A percentile compares a stretch with the other conserved stretches of the same genome.
These are phyloP conservation scores for Articulospora tetracladia DNA, from an alignment of 495 filamentous ascomycete genomes.

Conservation along the genomic window DNA sequence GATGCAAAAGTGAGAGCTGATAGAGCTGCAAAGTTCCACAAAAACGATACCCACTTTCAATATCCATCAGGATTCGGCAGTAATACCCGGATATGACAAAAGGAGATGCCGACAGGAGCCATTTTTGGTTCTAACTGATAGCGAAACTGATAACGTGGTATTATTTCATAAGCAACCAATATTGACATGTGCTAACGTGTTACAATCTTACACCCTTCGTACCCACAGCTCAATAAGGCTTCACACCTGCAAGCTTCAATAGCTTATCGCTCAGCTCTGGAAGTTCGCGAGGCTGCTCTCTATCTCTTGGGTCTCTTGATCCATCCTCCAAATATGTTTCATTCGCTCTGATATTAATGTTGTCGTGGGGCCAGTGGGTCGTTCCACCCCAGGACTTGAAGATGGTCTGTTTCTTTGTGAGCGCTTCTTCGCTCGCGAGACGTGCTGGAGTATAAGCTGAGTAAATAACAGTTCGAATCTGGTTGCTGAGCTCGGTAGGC, in stretches of 20 bases:
- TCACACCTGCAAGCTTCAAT: constrained; percentile 16
- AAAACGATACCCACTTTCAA: too few relatives aligned
- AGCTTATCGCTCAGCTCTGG: constrained; percentile 13
- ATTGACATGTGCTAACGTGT: too few relatives aligned
- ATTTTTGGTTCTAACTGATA: too few relatives aligned
- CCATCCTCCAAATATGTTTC: constrained; percentile 5
- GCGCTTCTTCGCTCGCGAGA: constrained; percentile 30
- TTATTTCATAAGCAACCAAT: not conserved
- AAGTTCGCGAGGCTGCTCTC: constrained; percentile 6
- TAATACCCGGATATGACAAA: too few relatives aligned
- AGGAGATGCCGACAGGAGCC: too few relatives aligned
- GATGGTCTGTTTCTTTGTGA: constrained; percentile 31
- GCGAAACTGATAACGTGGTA: too few relatives aligned
- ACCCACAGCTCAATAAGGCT: constrained; percentile 4
- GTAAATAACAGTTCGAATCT: constrained; percentile 35
- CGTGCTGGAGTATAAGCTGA: constrained; percentile 34
- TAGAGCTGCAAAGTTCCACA: too few relatives aligned
- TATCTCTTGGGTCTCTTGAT: not conserved
- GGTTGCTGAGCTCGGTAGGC: constrained; percentile 23
- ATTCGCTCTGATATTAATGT: constrained; percentile 9
- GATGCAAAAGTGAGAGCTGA: too few relatives aligned
- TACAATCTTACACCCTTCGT: too few relatives aligned
- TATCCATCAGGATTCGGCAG: too few relatives aligned
- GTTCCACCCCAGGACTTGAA: constrained; percentile 32
- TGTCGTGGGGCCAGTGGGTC: constrained; percentile 44